Conservation (phyloP, 495 filamentous ascomycete species). For the Pyronema domesticum region DNA sequence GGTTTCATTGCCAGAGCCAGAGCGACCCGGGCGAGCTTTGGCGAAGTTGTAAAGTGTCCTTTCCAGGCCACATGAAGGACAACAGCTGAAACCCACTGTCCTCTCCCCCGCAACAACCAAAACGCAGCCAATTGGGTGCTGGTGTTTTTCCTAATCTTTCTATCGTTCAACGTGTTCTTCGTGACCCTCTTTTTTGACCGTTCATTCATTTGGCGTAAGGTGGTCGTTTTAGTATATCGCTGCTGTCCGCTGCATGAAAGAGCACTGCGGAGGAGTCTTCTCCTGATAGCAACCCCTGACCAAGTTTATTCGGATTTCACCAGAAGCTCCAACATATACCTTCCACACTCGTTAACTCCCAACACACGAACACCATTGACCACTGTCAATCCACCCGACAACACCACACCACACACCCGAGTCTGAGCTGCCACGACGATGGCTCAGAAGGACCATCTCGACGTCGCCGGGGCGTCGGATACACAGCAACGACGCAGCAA, state of each 20-base stretch:
- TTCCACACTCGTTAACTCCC: not conserved
- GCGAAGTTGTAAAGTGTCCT: not conserved
- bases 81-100: not conserved
- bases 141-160: not conserved
- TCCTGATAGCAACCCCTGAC: not conserved
- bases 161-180: not conserved
- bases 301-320: not conserved
- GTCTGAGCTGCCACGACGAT: not conserved
- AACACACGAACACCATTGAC: not conserved
- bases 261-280: not conserved
- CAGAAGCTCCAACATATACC: not conserved
- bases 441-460: constrained; percentile 2
- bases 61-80: not conserved
- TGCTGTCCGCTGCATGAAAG: not conserved
- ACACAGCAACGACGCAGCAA: constrained; percentile 1
- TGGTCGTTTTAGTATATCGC: not conserved
- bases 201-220: not conserved
- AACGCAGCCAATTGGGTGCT: not conserved
- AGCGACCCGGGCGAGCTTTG: not conserved
- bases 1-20: no score
- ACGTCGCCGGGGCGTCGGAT: not conserved
- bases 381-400: not conserved
- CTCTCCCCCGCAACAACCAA: not conserved
- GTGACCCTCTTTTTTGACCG: not conserved
- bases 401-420: not conserved